Percentiles rank a stretch among this genome's conserved stretches.
Evolutionary conservation across 2,329 filamentous ascomycete genomes (phyloP).

Genomic region (Sporothrix curviconia): DNA sequence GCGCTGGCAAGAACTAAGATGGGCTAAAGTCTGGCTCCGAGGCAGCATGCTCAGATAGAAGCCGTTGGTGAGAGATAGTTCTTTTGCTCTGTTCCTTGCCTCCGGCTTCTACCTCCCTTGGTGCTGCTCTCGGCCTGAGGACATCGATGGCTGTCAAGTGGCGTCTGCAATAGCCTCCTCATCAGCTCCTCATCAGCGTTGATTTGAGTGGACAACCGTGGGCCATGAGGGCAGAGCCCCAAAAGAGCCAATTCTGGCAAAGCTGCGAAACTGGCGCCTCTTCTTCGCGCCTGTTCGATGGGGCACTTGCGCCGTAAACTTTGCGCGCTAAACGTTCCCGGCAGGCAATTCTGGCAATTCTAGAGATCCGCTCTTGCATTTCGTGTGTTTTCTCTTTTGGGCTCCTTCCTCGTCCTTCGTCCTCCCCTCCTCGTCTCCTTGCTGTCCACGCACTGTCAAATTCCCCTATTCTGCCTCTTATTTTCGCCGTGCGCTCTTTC

Average conservation of each 20-base stretch:
- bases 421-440: not conserved
- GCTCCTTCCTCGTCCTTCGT: too few species aligned
- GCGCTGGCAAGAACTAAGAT: not conserved
- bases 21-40: not conserved
- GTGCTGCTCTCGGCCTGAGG: not conserved
- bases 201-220: too few species aligned
- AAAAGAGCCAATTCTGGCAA: not conserved
- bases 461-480: not conserved
- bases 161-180: too few species aligned
- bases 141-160: not conserved
- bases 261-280: not conserved
- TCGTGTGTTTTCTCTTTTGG: too few species aligned
- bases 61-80: too few species aligned
- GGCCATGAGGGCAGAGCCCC: too few species aligned
- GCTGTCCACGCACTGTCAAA: not conserved
- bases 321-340: slow-evolving; percentile 12
- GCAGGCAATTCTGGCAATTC: slow-evolving; percentile 13
- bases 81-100: not conserved
- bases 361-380: not conserved
- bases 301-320: not conserved
- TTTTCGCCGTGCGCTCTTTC: not conserved
- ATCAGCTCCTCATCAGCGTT: too few species aligned
- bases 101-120: too few species aligned
- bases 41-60: not conserved
- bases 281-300: not conserved